These are phyloP conservation scores for Aspergillus fumigatus DNA, from an alignment of 2,329 filamentous ascomycete species.

Conservation along the genomic window DNA sequence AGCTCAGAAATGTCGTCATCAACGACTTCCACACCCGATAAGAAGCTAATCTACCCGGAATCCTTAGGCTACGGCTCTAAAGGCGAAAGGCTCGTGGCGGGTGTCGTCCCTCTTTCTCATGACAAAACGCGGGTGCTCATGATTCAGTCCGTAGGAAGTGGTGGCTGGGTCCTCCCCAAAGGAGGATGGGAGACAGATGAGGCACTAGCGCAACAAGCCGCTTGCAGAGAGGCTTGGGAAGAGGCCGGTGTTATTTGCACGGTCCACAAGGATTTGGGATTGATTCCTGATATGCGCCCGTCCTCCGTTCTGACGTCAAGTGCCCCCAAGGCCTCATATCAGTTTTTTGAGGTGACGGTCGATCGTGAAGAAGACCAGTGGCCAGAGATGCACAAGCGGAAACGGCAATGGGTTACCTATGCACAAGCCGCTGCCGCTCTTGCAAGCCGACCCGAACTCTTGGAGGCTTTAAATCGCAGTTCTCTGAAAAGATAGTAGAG, in stretches of 20 bases:
- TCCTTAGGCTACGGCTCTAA: constrained; percentile 77
- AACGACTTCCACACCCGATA: not conserved
- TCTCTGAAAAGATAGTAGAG: constrained; percentile 54
- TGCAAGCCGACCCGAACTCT: constrained; percentile 73
- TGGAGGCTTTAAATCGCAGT: constrained; percentile 80
- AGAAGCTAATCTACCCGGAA: constrained; percentile 16
- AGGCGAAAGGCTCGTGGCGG: constrained; percentile 91
- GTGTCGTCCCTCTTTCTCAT: constrained; percentile 80
- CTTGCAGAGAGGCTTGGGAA: constrained; percentile 91
- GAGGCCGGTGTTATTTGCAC: constrained; percentile 88
- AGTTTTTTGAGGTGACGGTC: constrained; percentile 76
- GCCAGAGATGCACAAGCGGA: constrained; percentile 91
- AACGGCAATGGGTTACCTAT: constrained; percentile 85
- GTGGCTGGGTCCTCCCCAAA: constrained; percentile 95
- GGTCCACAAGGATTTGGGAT: constrained; percentile 78
- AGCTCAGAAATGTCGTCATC: not conserved
- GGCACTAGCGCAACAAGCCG: constrained; percentile 76
- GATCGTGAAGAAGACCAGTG: constrained; percentile 78
- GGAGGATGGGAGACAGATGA: constrained; percentile 98
- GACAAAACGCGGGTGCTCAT: constrained; percentile 87
- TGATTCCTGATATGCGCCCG: constrained; percentile 74
- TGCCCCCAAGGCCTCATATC: constrained; percentile 62
- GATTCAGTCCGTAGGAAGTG: constrained; percentile 85
- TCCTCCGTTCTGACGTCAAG: constrained; percentile 48
- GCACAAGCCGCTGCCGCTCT: constrained; percentile 74